Base-by-base conservation (phyloP, 148 eudicot genomes). In the Nyssa sinensis region DNA sequence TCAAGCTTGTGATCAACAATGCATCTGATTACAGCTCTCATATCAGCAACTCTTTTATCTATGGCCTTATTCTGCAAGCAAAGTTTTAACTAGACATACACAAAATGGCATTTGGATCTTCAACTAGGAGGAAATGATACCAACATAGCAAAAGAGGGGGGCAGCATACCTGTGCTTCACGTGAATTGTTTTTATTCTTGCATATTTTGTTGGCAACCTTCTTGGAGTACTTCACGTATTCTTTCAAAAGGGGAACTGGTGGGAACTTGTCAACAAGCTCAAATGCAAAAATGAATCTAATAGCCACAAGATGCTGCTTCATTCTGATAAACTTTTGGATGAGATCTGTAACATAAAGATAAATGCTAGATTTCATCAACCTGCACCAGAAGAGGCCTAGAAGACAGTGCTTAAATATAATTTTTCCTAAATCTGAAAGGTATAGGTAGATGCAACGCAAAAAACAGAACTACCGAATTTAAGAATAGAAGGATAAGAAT, bases 21-120 rank as follows among this genome's bases (percentile, higher is more conserved):
- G 83, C 81, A 81, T 58, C 35, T 81, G 58, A 84, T 73, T 32
- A 67, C 79, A 51, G 79, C 66, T 44, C 39, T 64, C 1, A 84
- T 60, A 57, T 64, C 77, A 73, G 67, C 73, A 64, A 81, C 30
- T 78, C 70, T 70, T 72, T 59, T 64, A 5, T 37, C 66, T 37
- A 67, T 66, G 68, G 73, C 76, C 59, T 64, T 53, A 71, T 76
- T 33, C 82, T 84, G 81, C 67, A 69, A 72, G 35, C 30, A 75
- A 23, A 63, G 13, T n/a, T 64, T 27, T 3, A 24, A 51, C 25
- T 17, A 74, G 7, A 53, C 13, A 25, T 7, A 66, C 62, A 33
- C n/a, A 37, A 3, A 7, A 37, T 13, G 30, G 33, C 55, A 27
- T 66, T 4, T 30, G 30, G 28, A 34, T 41, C 49, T 17, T 6